Percentiles rank a stretch among this genome's conserved stretches.
These are phyloP conservation scores for Diphasiastrum complanatum DNA, from an alignment of 83 land plant genomes.

Conservation along the genomic window DNA sequence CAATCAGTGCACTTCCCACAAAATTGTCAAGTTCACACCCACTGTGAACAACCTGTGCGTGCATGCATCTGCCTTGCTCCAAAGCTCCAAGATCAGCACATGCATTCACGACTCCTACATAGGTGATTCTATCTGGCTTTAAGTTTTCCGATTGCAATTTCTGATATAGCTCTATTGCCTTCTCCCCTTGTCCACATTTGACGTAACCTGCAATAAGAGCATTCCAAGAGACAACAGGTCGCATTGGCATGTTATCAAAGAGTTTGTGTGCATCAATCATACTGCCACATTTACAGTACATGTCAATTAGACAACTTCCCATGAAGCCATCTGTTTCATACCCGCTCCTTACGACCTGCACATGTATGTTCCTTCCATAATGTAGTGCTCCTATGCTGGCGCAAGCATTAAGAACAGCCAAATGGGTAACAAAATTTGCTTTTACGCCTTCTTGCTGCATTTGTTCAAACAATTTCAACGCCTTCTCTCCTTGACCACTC, in stretches of 20 bases:
- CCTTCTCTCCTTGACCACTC: conserved; percentile 19
- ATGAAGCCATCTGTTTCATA: conserved; percentile 16
- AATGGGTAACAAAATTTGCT: conserved; percentile 21
- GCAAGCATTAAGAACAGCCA: conserved; percentile 16
- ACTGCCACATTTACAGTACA: neutral
- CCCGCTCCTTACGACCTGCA: conserved; percentile 23
- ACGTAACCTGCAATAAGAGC: conserved; percentile 22
- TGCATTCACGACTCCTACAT: conserved; percentile 9
- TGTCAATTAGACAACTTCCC: conserved; percentile 9
- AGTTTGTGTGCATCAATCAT: conserved; percentile 11
- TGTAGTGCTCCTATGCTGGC: conserved; percentile 13
- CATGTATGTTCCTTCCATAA: conserved; percentile 6
- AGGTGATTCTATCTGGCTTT: conserved; percentile 1
- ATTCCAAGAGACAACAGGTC: conserved; percentile 15
- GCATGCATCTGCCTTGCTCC: conserved; percentile 8
- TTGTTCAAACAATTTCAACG: conserved; percentile 22
- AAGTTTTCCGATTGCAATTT: neutral
- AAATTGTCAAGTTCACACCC: neutral
- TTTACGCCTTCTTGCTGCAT: conserved; percentile 30
- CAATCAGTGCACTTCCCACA: conserved; percentile 18
- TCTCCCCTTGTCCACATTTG: neutral
- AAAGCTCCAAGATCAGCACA: conserved; percentile 8
- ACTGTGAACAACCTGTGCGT: neutral
- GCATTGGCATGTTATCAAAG: conserved; percentile 7
- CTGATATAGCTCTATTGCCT: conserved; percentile 5